Base-by-base conservation (phyloP, 352 stramenopile species). In the Phytopythium vexans region DNA sequence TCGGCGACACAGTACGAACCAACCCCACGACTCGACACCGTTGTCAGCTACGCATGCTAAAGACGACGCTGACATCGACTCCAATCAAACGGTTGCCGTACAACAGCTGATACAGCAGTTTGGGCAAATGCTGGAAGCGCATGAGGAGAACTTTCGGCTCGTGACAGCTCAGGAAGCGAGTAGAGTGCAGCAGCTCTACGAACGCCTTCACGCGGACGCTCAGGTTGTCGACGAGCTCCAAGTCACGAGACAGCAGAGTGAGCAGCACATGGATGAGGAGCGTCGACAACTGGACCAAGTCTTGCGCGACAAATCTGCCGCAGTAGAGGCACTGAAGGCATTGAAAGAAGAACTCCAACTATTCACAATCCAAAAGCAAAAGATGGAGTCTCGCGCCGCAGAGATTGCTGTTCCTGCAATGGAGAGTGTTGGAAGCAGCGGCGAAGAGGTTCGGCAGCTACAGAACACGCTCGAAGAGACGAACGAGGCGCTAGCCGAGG, bases 321-420 rank as follows among this genome's bases (percentile, higher is more conserved):
- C 61, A 6, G 52, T 66, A 10, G 57, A 70, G 1, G 62, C 82
- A 21, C 21, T 88, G 31, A 46, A 41, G 2, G 60, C 72, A 21
- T 49, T 86, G 50, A 79, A 85, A 38, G 67, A 85, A 46, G 74
- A 92, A 32, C 71, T 85, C n/a, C 56, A 77, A 33, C 77, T 82
- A 21, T 39, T 82, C 7, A 60, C 50, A 6, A 4, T 72, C 52
- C 74, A 80, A 53, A 64, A 68, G 34, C 79, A 77, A 14, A 77
- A 88, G 48, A 60, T 68, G n/a, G 49, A 59, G 48, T 52, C 40
- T 42, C 49, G 43, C 1, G 36, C 35, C 4, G 32, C 32, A 34
- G 31, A 47, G 10, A 37, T 55, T 8, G 6, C 16, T 12, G 40
- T 8, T 7, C 21, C 41, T 11, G 6, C 39, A 6, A 31, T 10